Conservation (phyloP, 148 eudicot species). For the Camellia sinensis region DNA sequence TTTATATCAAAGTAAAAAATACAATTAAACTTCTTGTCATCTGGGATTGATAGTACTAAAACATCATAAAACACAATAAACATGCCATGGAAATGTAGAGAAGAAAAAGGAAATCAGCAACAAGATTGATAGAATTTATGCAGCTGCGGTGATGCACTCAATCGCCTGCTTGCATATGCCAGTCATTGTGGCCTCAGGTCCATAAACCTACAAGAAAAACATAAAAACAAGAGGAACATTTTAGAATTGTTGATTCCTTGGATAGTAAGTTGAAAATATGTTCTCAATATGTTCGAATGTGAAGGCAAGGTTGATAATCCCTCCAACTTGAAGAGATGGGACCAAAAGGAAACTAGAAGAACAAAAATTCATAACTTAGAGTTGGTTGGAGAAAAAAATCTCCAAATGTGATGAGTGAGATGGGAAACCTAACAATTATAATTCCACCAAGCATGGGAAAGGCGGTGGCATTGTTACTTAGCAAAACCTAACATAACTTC, state of each 20-base stretch:
- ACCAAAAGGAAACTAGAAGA: too few relatives aligned
- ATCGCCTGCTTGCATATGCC: slow-evolving; percentile 99
- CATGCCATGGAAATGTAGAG: slow-evolving; percentile 13
- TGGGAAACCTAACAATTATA: too few relatives aligned
- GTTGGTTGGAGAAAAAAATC: too few relatives aligned
- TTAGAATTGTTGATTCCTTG: neutral
- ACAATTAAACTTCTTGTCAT: neutral
- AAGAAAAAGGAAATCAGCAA: slow-evolving; percentile 2
- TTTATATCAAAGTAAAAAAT: neutral
- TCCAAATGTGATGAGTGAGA: too few relatives aligned
- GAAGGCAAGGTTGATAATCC: too few relatives aligned
- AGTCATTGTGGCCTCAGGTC: slow-evolving; percentile 97
- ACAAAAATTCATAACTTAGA: too few relatives aligned
- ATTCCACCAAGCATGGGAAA: too few relatives aligned
- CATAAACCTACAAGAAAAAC: slow-evolving; percentile 59
- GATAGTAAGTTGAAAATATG: neutral
- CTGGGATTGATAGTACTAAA: neutral
- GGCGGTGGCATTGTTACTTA: too few relatives aligned
- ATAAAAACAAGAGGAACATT: neutral
- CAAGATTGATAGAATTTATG: slow-evolving; percentile 28
- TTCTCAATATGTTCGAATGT: neutral
- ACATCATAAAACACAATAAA: neutral
- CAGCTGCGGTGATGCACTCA: slow-evolving; percentile 76
- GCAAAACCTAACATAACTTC: too few relatives aligned
- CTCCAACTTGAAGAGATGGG: too few relatives aligned